These are phyloP conservation scores for Wickerhamiella occidentalis DNA, from an alignment of 805 yeast genomes.

Conservation along the genomic window DNA sequence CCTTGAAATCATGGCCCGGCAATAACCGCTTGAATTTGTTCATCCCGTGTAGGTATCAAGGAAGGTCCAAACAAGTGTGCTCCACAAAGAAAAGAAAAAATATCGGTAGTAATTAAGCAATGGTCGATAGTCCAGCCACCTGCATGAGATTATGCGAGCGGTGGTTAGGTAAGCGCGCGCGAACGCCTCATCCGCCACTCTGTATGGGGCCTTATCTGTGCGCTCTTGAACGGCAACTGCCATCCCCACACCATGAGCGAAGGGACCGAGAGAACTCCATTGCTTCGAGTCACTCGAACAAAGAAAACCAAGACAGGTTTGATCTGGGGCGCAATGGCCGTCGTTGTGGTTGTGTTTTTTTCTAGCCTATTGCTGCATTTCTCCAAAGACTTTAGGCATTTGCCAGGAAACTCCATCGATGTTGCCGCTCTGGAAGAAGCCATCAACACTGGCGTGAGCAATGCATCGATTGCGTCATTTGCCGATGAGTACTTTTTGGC, in stretches of 20 bases:
- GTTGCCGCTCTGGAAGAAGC: conserved; percentile 40
- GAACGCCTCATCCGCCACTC: neutral
- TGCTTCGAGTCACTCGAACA: neutral
- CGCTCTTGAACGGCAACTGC: too few species aligned
- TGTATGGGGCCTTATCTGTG: too few species aligned
- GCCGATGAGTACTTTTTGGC: conserved; percentile 21
- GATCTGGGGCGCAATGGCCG: neutral
- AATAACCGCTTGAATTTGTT: neutral
- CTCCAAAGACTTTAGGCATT: neutral
- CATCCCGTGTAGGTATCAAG: neutral
- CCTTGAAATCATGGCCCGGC: conserved; percentile 9
- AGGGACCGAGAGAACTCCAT: conserved; percentile 2
- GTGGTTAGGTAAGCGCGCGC: neutral
- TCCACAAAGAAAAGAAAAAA: neutral
- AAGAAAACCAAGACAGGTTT: neutral
- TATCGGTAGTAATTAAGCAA: neutral
- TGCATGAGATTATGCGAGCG: neutral
- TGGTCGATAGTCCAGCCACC: conserved; percentile 2
- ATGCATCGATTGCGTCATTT: conserved; percentile 13
- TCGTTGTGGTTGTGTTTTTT: neutral
- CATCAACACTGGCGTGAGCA: conserved; percentile 13
- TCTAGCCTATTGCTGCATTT: neutral
- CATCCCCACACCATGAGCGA: neutral
- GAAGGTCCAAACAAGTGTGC: too few species aligned
- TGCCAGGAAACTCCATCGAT: neutral